Base-by-base conservation (phyloP, 176 grass and related monocot species). In the Aegilops umbellulata region DNA sequence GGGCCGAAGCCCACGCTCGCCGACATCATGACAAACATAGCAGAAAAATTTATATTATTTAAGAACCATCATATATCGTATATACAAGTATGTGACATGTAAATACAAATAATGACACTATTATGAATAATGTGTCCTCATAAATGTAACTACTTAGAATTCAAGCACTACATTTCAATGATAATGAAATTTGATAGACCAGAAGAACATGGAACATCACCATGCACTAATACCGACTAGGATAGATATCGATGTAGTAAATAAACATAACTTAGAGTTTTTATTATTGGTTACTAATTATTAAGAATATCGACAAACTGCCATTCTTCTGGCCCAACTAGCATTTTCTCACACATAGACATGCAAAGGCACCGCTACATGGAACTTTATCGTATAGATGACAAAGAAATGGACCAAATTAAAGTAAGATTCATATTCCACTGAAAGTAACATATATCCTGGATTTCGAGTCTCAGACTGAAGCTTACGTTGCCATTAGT, bases 401-500 rank as follows among this genome's bases (percentile, higher is more conserved):
- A 39, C 41, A 69, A 69, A 69, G 7, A 85, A 87, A 75, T 31
- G 68, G 31, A 79, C 25, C 9, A 81, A 75, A 81, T 16, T 68
- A 68, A 81, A 34, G 14, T 7, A 10, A 19, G 14, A n/a, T 74
- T 63, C 13, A 29, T 63, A 31, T 38, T 79, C 5, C 68, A 83
- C 26, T 68, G 2, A 44, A 49, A 76, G 65, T n/a, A 78, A 6
- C 4, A 49, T 26, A 73, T 31, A 67, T 84, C 26, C 20, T 80
- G 58, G 67, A 38, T 23, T 67, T n/a, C n/a, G 0, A 60, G 44
- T 58, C 14, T 57, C 65, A 12, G 17, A 78, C 25, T 77, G 17
- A 81, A 84, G 82, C 93, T 81, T 92, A 98, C 92, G 63, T 86
- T 29, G 96, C 91, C 93, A 98, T 94, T 24, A 98, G 89, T 78